Percentiles rank a stretch among this genome's conserved stretches.
phyloP scores from a whole-genome alignment of 2,329 filamentous ascomycete species.

The Cytospora mali region DNA sequence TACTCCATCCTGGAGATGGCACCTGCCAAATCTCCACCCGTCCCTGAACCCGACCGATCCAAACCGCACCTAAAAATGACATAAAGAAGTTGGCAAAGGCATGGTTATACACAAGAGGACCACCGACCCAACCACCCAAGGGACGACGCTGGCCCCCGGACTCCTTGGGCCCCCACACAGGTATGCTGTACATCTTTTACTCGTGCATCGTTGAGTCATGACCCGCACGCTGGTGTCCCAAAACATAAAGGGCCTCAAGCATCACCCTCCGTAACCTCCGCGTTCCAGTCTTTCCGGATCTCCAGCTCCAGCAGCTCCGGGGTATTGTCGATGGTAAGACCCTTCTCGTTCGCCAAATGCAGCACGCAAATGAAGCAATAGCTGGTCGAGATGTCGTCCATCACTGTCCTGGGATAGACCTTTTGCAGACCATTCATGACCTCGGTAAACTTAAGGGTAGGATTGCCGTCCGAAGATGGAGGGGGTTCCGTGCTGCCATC shows the following conservation, averaged over 20 bases:
- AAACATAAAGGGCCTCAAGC: constrained; percentile 10
- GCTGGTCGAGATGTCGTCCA: constrained; percentile 94
- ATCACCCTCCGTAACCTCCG: constrained; percentile 53
- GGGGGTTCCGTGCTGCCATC: constrained; percentile 35
- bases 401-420: constrained; percentile 82
- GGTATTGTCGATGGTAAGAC: constrained; percentile 72
- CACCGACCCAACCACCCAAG: not conserved
- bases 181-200: not conserved
- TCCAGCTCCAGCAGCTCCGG: constrained; percentile 60
- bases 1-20: not conserved
- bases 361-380: constrained; percentile 91
- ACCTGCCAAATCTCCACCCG: not conserved
- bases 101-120: not conserved
- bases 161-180: not conserved
- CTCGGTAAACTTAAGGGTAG: constrained; percentile 77
- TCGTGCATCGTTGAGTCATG: not conserved
- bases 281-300: constrained; percentile 64
- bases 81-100: not conserved
- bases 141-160: not conserved
- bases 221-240: not conserved
- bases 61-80: not conserved
- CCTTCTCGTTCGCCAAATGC: constrained; percentile 92
- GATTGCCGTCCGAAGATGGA: constrained; percentile 45
- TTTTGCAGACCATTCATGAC: constrained; percentile 87
- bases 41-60: not conserved